Base-by-base conservation (phyloP, 768 basidiomycete genomes). In the Russula earlei region DNA sequence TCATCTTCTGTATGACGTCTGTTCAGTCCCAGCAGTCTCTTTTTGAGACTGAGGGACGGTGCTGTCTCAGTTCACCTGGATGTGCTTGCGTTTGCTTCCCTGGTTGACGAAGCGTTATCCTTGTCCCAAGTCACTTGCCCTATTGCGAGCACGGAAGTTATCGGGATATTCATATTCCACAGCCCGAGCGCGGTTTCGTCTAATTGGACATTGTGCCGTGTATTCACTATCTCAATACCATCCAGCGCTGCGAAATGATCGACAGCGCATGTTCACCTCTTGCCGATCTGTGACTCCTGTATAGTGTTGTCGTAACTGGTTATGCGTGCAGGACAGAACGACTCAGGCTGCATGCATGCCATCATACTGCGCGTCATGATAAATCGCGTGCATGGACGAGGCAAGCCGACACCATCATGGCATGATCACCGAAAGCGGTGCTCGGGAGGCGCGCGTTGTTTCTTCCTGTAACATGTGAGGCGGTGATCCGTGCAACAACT, bases 1-100 rank as follows among this genome's bases (percentile, higher is more conserved):
- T n/a, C 4, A 83, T 62, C 1, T 76, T 78, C 63, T 79, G 68
- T 19, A 79, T 40, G 17, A 73, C 74, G 51, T 73, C 69, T 9
- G 34, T 11, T n/a, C 17, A 36, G 5, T 62, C 58, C n/a, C 29
- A 42, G 49, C 11, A 14, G 12, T n/a, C 34, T n/a, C 24, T 0
- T 29, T 4, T 29, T 11, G 8, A 31, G 29, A 24, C 12, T 11
- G 20, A 29, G 15, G 5, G 24, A 47, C 10, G 11, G 11, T 3
- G 5, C 4, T 2, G 20, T 17, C 15, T n/a, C 19, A n/a, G n/a
- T 6, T 25, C 40, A 5, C 12, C 11, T 11, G 34, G 6, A 10
- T 31, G n/a, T 34, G 29, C 19, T 42, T 15, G n/a, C 14, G 12
- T 36, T 46, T 33, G 5, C 25, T 31, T 33, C 34, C 38, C 48